Percentiles rank a stretch among this genome's conserved stretches.
Evolutionary conservation across 805 yeast genomes (phyloP).

Genomic region (Candida railenensis): DNA sequence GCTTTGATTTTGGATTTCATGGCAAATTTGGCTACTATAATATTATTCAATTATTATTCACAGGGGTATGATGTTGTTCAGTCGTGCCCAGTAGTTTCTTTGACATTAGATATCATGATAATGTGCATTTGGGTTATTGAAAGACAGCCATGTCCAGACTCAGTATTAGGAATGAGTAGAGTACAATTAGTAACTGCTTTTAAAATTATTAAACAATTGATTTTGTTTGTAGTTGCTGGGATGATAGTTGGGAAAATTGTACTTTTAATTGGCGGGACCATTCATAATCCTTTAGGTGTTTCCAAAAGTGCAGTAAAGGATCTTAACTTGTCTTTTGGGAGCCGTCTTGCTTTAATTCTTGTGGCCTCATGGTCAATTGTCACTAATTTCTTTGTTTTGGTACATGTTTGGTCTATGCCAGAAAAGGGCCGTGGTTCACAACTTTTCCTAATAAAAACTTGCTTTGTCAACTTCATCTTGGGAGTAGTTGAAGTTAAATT

Average conservation of each 20-base stretch:
- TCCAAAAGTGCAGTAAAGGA: not conserved
- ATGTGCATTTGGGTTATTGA: not conserved
- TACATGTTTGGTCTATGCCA: constrained; percentile 17
- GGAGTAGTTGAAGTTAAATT: constrained; percentile 4
- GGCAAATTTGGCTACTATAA: not conserved
- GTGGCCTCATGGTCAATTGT: constrained; percentile 5
- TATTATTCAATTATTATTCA: not conserved
- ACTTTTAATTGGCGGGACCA: not conserved
- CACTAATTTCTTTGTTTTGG: constrained; percentile 9
- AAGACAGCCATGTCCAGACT: not conserved
- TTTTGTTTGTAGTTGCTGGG: constrained; percentile 1
- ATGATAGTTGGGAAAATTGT: constrained; percentile 4
- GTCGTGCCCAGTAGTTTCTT: not conserved
- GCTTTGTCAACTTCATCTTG: constrained; percentile 2
- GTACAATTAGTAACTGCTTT: not conserved
- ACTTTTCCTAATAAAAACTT: not conserved
- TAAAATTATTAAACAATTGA: not conserved
- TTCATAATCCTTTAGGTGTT: constrained; percentile 1
- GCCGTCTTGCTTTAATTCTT: not conserved
- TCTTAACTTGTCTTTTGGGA: constrained; percentile 12
- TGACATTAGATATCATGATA: not conserved
- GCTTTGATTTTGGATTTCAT: not conserved
- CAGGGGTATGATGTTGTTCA: not conserved
- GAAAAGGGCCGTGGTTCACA: constrained; percentile 2
- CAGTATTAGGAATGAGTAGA: not conserved